Percentiles rank a stretch among this genome's conserved stretches.
Evolutionary conservation across 139 green algal genomes (phyloP).

Genomic region (Chlamydomonas incerta): DNA sequence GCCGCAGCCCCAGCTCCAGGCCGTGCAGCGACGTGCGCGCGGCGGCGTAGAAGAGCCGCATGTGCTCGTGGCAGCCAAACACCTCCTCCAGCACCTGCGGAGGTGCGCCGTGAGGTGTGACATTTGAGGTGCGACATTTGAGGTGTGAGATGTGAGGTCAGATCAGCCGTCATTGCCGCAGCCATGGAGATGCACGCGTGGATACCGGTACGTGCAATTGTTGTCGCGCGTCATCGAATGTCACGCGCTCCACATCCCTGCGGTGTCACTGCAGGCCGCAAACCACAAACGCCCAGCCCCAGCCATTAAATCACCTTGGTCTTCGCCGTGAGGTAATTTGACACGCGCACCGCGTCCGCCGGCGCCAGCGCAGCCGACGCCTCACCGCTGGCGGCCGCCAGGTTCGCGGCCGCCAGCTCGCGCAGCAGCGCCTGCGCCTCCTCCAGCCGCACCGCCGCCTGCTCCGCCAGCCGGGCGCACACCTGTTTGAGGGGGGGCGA

Average conservation of each 20-base stretch:
- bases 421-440: not conserved
- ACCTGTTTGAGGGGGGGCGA: not conserved
- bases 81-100: not conserved
- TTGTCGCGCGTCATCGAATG: no score
- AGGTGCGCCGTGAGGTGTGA: no score
- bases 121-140: no score
- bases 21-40: not conserved
- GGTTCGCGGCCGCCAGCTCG: constrained; percentile 4
- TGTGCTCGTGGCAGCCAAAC: not conserved
- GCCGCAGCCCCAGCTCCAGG: not conserved
- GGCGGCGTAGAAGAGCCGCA: not conserved
- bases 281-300: no score
- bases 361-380: not conserved
- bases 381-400: not conserved
- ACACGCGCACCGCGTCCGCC: not conserved
- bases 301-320: no score
- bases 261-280: no score
- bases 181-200: not conserved
- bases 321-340: not conserved
- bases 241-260: no score
- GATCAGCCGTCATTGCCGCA: not conserved
- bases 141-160: not conserved
- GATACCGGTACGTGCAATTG: no score
- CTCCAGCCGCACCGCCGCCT: constrained; percentile 11
- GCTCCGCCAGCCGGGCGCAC: not conserved